Percentiles rank a stretch among this genome's conserved stretches.
Conservation (phyloP, 192 early-diverging fungal species). For the Glomus cerebriforme region DNA sequence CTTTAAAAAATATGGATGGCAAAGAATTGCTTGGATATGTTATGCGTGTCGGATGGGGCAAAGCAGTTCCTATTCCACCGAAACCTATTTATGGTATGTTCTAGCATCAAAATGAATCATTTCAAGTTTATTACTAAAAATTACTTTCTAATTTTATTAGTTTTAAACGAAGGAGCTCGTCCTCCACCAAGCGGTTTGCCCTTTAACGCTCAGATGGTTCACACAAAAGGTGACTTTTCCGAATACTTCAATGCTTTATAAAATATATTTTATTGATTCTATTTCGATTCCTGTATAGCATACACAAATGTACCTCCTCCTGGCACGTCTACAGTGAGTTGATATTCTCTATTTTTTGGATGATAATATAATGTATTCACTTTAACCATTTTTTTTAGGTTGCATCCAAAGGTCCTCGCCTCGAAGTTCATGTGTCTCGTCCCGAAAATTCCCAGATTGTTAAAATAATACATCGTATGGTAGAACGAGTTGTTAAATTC, state of each 20-base stretch:
- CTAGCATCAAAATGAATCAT: not conserved
- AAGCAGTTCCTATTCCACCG: conserved; percentile 71
- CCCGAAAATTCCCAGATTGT: conserved; percentile 58
- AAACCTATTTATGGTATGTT: conserved; percentile 73
- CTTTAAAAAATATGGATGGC: conserved; percentile 76
- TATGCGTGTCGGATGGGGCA: conserved; percentile 83
- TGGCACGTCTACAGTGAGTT: not conserved
- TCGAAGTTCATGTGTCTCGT: conserved; percentile 67
- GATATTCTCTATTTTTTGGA: too few relatives aligned
- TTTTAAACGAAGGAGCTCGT: conserved; percentile 37
- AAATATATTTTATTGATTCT: not conserved
- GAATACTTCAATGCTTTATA: not conserved
- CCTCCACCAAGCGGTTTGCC: conserved; percentile 50
- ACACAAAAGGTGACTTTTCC: conserved; percentile 26
- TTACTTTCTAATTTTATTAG: conserved; percentile 13
- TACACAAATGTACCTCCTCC: conserved; percentile 17
- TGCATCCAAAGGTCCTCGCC: conserved; percentile 39
- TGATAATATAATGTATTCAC: not conserved
- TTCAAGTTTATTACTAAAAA: too few relatives aligned
- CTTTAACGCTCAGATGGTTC: conserved; percentile 62
- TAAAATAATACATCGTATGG: conserved; percentile 79
- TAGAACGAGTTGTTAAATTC: conserved; percentile 75
- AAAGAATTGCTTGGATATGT: conserved; percentile 57
- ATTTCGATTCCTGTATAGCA: not conserved
- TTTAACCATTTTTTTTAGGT: conserved; percentile 9